These are phyloP conservation scores for Clonostachys rosea DNA, from an alignment of 2,329 filamentous ascomycete genomes.

Conservation along the genomic window DNA sequence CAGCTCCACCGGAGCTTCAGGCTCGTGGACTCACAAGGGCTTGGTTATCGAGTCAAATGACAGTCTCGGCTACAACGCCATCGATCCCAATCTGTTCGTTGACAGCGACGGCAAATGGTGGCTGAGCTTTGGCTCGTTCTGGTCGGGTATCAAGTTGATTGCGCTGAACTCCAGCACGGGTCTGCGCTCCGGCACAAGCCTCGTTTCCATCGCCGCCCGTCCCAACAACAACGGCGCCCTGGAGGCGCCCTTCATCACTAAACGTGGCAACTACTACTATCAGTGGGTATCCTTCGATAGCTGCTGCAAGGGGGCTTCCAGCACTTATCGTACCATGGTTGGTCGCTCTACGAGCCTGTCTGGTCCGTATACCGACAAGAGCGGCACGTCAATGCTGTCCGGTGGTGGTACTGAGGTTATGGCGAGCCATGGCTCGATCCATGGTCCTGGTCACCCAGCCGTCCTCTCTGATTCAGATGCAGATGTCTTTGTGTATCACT, in stretches of 20 bases:
- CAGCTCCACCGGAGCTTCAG: slow-evolving; percentile 17
- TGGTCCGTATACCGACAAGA: slow-evolving; percentile 17
- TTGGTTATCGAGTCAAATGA: slow-evolving; percentile 15
- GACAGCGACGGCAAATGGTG: slow-evolving; percentile 19
- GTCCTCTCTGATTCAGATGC: slow-evolving; percentile 21
- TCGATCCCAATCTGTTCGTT: slow-evolving; percentile 19
- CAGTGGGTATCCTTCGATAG: slow-evolving; percentile 23
- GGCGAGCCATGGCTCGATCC: slow-evolving; percentile 16
- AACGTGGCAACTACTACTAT: slow-evolving; percentile 19
- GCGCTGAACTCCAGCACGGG: slow-evolving; percentile 15
- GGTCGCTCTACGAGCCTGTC: slow-evolving; percentile 18
- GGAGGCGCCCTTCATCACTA: slow-evolving; percentile 20
- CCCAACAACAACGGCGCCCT: slow-evolving; percentile 11
- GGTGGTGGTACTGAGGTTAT: slow-evolving; percentile 21
- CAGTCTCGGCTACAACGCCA: slow-evolving; percentile 17
- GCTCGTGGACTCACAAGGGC: slow-evolving; percentile 20
- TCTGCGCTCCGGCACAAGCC: slow-evolving; percentile 10
- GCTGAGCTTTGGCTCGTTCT: slow-evolving; percentile 23
- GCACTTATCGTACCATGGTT: slow-evolving; percentile 24
- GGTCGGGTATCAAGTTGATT: slow-evolving; percentile 21
- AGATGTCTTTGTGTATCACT: slow-evolving; percentile 22
- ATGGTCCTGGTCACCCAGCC: slow-evolving; percentile 21
- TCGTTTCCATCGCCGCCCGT: slow-evolving; percentile 17
- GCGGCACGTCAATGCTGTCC: slow-evolving; percentile 14
- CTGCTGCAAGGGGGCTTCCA: slow-evolving; percentile 18